Conservation (phyloP, 805 yeast genomes). For the Saccharomycodes ludwigii region DNA sequence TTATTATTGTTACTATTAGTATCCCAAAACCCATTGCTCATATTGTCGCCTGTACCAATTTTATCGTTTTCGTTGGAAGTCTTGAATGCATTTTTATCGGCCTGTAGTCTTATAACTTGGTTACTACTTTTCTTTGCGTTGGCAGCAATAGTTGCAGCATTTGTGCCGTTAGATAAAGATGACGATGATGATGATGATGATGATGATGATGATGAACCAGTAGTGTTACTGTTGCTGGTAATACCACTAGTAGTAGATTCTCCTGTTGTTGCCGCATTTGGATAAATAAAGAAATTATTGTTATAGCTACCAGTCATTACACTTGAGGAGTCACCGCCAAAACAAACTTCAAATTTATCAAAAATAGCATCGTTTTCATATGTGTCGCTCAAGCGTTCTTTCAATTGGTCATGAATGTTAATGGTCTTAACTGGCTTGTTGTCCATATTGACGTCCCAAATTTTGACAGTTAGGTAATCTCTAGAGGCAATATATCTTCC, state of each 20-base stretch:
- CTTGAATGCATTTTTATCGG: constrained; percentile 95
- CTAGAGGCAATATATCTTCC: constrained; percentile 94
- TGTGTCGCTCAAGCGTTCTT: constrained; percentile 89
- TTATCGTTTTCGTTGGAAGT: constrained; percentile 21
- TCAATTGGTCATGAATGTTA: constrained; percentile 87
- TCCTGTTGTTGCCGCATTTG: constrained; percentile 38
- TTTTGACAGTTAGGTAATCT: constrained; percentile 93
- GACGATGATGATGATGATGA: no score
- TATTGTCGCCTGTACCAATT: constrained; percentile 12
- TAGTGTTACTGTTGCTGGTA: constrained; percentile 2
- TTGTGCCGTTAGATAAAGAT: neutral
- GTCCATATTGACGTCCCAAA: constrained; percentile 98
- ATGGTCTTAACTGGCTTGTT: constrained; percentile 88
- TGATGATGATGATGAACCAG: constrained; percentile 7
- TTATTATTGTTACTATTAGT: constrained; percentile 3
- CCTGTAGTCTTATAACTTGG: constrained; percentile 77
- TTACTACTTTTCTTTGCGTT: constrained; percentile 9
- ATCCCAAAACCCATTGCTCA: constrained; percentile 30
- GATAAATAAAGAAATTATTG: constrained; percentile 94
- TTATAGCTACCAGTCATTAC: constrained; percentile 96
- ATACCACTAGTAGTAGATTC: constrained; percentile 3
- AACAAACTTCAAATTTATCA: constrained; percentile 94
- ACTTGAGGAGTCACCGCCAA: constrained; percentile 83
- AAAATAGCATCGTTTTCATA: constrained; percentile 97
- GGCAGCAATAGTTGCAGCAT: neutral